phyloP scores from a whole-genome alignment of 139 green algal species.

The Tetraselmis chui region DNA sequence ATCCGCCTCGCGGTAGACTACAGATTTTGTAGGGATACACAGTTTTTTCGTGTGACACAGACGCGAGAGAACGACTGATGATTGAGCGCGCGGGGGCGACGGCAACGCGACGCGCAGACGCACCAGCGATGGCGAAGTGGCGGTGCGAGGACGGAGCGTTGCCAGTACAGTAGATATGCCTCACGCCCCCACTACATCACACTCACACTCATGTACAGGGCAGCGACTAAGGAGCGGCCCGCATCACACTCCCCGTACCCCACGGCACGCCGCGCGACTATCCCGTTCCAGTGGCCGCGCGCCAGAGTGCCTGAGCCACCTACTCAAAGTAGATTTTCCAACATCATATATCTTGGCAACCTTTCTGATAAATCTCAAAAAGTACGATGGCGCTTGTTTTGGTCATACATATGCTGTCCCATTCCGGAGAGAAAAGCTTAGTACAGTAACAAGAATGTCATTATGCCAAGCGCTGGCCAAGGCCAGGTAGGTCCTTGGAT shows the following conservation, averaged over 20 bases:
- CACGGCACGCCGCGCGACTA: neutral
- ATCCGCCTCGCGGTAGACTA: too few species aligned
- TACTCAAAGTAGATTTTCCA: conserved; percentile 1
- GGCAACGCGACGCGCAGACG: neutral
- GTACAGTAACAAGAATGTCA: conserved; percentile 1
- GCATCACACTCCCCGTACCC: neutral
- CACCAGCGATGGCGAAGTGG: neutral
- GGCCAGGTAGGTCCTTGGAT: neutral
- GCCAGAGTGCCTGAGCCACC: neutral
- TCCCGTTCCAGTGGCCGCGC: neutral
- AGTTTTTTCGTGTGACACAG: too few species aligned
- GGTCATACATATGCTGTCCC: neutral
- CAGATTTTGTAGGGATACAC: too few species aligned
- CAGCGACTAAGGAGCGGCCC: neutral
- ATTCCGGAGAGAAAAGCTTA: neutral
- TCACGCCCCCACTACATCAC: neutral
- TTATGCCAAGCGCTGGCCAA: neutral
- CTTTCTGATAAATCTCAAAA: neutral
- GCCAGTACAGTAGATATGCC: neutral
- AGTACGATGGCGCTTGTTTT: neutral
- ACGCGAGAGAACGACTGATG: neutral
- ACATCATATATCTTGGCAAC: conserved; percentile 1
- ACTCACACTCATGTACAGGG: neutral
- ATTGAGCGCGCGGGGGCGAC: neutral
- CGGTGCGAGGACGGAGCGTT: neutral